phyloP scores from a whole-genome alignment of 108 stramenopile species.

The Nitzschia sp. region DNA sequence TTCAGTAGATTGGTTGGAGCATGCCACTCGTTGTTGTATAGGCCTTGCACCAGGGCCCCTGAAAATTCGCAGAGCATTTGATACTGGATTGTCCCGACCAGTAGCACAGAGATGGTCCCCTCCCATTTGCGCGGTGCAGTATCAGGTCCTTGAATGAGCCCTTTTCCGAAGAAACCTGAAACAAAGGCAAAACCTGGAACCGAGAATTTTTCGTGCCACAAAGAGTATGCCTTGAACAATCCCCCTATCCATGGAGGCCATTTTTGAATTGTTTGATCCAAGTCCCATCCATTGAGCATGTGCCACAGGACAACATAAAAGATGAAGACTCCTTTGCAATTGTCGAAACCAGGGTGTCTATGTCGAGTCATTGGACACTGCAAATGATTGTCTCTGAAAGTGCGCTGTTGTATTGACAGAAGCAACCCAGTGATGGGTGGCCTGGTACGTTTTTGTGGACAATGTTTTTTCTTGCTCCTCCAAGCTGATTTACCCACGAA shows the following conservation, averaged over 20 bases:
- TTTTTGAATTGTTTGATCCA: neutral
- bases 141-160: neutral
- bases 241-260: neutral
- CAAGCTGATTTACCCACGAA: too few species aligned
- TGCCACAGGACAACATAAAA: slow-evolving; percentile 2
- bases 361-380: neutral
- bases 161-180: slow-evolving; percentile 1
- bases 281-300: neutral
- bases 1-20: neutral
- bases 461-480: too few species aligned
- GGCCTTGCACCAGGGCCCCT: neutral
- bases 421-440: too few species aligned
- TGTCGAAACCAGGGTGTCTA: neutral
- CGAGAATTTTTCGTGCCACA: neutral
- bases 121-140: neutral
- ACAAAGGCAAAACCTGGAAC: neutral
- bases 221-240: neutral
- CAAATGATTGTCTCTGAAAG: too few species aligned
- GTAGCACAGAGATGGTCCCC: neutral
- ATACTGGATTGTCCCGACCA: neutral
- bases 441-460: too few species aligned
- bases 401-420: too few species aligned
- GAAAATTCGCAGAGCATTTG: neutral
- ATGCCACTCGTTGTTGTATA: neutral
- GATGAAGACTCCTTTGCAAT: neutral